Base-by-base conservation (phyloP, 2,329 filamentous ascomycete species). In the Fragosphaeria purpurea region DNA sequence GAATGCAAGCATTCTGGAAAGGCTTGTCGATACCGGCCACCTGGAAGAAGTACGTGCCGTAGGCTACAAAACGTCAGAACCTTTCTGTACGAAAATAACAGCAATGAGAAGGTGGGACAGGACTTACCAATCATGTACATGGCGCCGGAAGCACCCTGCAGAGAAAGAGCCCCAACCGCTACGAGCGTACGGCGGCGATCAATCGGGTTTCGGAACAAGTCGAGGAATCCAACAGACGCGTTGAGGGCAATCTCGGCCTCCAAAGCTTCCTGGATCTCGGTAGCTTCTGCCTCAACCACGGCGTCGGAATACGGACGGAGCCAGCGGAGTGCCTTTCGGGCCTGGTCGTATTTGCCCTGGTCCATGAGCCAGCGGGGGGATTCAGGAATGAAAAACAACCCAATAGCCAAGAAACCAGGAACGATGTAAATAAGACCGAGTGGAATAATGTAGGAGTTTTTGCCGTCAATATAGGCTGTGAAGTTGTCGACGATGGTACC, bases 31-130 rank as follows among this genome's bases (percentile, higher is more conserved):
- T 73, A 44, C 72, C 67, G 38, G 77, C 75, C 72, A 80, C 79
- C 57, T 74, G 70, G 59, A 81, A 77, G 67, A 80, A 80, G 61
- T 80, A 81, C 1, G 76, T 79, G 31, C 70, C 69, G 56, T 75
- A 77, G 1, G 72, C 75, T 76, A 34, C 22, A 12, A 22, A 22
- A 22, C 22, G 22, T 22, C 22, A 22, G 22, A 22, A 22, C 22
- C 22, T 22, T 22, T 22, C 4, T 32, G 6, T 6, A 10, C 8
- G 37, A 53, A 35, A 55, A 49, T 30, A 12, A 41, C 34, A 4
- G 7, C 11, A 37, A 11, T 11, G 7, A 32, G 22, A 31, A 12
- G 3, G 30, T 4, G 9, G 9, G 6, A 32, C 13, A 33, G 6
- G 10, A 59, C 66, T 55, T 58, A 70, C 74, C 74, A 40, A 80